A percentile compares a stretch with the other conserved stretches of the same genome.
Conservation (phyloP, 2,329 filamentous ascomycete genomes). For the Celoporthe dispersa region DNA sequence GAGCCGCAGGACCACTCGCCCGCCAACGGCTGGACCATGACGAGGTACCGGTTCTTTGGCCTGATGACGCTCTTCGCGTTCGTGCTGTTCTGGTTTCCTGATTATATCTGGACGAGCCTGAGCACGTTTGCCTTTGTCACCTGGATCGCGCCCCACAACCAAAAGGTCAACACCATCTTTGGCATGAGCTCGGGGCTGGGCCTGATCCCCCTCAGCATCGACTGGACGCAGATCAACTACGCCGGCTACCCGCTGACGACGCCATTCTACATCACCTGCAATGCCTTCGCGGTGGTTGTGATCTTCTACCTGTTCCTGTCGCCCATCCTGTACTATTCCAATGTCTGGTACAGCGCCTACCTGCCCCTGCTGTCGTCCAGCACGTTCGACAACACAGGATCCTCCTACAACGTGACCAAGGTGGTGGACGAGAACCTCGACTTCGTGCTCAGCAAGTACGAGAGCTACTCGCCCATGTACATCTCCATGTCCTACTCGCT, state of each 20-base stretch:
- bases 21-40: slow-evolving; percentile 42
- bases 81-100: slow-evolving; percentile 35
- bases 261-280: slow-evolving; percentile 40
- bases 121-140: slow-evolving; percentile 34
- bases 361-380: slow-evolving; percentile 38
- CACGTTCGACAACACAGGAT: slow-evolving; percentile 40
- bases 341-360: slow-evolving; percentile 40
- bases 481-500: slow-evolving; percentile 42
- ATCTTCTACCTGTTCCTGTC: slow-evolving; percentile 40
- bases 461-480: slow-evolving; percentile 43
- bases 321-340: slow-evolving; percentile 40
- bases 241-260: slow-evolving; percentile 37
- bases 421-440: slow-evolving; percentile 37
- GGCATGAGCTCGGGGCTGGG: slow-evolving; percentile 33
- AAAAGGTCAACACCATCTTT: slow-evolving; percentile 33
- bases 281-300: slow-evolving; percentile 37
- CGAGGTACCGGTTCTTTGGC: slow-evolving; percentile 41
- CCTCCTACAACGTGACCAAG: slow-evolving; percentile 37
- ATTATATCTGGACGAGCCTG: slow-evolving; percentile 33
- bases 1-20: slow-evolving; percentile 37
- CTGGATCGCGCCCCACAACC: slow-evolving; percentile 32
- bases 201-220: slow-evolving; percentile 38
- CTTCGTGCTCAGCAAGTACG: slow-evolving; percentile 38
- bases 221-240: slow-evolving; percentile 42
- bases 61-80: slow-evolving; percentile 38